Conservation (phyloP, 257 asterid species). For the Gentiana dahurica region DNA sequence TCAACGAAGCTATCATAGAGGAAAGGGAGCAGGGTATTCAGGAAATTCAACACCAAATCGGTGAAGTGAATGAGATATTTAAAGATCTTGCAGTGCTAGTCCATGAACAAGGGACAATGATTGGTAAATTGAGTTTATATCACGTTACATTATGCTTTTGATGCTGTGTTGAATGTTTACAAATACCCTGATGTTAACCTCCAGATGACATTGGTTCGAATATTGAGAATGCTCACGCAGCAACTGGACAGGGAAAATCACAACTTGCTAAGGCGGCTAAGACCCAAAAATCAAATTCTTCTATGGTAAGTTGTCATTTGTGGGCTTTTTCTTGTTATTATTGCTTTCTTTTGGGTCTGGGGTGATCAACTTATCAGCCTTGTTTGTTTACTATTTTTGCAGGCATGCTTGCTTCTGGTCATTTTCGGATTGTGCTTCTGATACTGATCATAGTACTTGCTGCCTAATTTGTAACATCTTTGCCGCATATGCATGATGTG, state of each 20-base stretch:
- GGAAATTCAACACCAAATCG: constrained; percentile 89
- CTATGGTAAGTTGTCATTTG: constrained; percentile 38
- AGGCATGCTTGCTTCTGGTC: constrained; percentile 82
- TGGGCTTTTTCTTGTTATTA: background rate
- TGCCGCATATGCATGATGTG: background rate
- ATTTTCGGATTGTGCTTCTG: constrained; percentile 68
- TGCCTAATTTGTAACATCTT: constrained; percentile 24
- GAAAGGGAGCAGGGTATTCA: constrained; percentile 93
- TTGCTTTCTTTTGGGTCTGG: too few relatives aligned
- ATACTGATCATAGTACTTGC: constrained; percentile 65
- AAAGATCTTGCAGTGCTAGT: constrained; percentile 85
- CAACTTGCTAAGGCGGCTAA: constrained; percentile 87
- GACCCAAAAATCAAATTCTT: constrained; percentile 82
- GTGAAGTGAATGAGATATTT: constrained; percentile 93
- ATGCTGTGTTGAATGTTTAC: background rate
- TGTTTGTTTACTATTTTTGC: constrained; percentile 12
- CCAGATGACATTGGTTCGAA: constrained; percentile 83
- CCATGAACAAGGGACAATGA: constrained; percentile 91
- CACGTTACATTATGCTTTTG: background rate
- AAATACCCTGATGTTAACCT: constrained; percentile 3
- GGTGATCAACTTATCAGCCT: background rate
- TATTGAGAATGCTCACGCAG: constrained; percentile 69
- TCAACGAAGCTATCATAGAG: constrained; percentile 88
- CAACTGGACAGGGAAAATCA: constrained; percentile 75
- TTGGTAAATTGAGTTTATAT: constrained; percentile 34